Evolutionary conservation across 148 eudicot genomes (phyloP), one percentile per base, ranked within the genome.

Genomic region (Pharnaceum exiguum): DNA sequence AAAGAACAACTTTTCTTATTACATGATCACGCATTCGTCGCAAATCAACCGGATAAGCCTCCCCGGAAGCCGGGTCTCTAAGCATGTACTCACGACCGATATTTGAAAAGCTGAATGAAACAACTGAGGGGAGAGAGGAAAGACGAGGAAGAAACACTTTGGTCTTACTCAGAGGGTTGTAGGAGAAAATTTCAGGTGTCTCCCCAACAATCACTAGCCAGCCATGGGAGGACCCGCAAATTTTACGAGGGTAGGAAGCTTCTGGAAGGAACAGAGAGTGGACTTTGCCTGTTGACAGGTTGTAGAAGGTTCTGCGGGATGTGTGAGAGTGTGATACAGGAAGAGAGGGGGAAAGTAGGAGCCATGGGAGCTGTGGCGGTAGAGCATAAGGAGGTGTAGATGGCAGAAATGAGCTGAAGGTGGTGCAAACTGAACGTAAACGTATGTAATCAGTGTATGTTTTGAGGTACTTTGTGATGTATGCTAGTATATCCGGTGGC

Each of bases 201-300:
- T 78, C 82, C 18, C 66, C 72, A 25, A 80, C 68, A 49, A 83
- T 36, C 13, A 78, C 57, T 5, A 86, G 77, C 70, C 69, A 77
- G n/a, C 95, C 88, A 42, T 67, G 67, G 32, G 88, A 90, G 0
- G 97, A 90, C 46, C 95, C 87, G 38, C 79, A 58, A 16, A 77
- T 62, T 46, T 90, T 80, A 13, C 80, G 75, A 51, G 75, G 63
- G 46, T 44, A 51, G 22, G 82, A 63, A 42, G 82, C 46, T 51
- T 73, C 77, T 0, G 84, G 76, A 22, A 81, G 58, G 47, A 26
- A 25, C 29, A 86, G 57, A 30, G 68, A 44, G 63, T 75, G 71
- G 49, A 70, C 10, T 31, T 77, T 77, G 25, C 58, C 42, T 35
- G 57, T 59, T 42, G 70, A 27, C 16, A 80, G 50, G 70, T 67